A percentile compares a stretch with the other conserved stretches of the same genome.
These are phyloP conservation scores for Castanea mollissima DNA, from an alignment of 306 rosid species.

Conservation along the genomic window DNA sequence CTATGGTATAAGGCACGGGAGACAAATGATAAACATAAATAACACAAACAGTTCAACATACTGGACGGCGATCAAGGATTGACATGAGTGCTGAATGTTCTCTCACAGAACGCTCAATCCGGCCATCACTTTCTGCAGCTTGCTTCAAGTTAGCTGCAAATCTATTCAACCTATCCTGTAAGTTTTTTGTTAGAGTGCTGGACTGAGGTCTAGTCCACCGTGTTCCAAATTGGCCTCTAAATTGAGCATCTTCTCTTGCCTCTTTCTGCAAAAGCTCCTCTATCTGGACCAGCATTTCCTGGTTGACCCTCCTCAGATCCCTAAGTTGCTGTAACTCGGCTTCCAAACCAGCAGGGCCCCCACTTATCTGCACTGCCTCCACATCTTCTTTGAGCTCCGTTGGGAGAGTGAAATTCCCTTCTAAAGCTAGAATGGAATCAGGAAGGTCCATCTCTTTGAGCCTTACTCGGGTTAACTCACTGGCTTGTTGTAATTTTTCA, in stretches of 20 bases:
- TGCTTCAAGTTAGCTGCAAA: conserved; percentile 97
- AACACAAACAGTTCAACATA: conserved; percentile 30
- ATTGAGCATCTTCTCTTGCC: conserved; percentile 89
- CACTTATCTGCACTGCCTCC: conserved; percentile 98
- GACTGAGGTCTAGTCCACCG: conserved; percentile 99
- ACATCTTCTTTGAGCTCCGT: conserved; percentile 82
- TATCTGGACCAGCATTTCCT: conserved; percentile 78
- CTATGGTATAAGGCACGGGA: neutral
- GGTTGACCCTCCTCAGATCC: conserved; percentile 92
- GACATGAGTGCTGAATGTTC: conserved; percentile 83
- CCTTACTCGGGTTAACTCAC: conserved; percentile 91
- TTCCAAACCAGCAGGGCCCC: conserved; percentile 92
- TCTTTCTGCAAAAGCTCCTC: conserved; percentile 96
- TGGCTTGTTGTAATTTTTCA: conserved; percentile 93
- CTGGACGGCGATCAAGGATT: conserved; percentile 89
- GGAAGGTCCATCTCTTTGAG: conserved; percentile 99
- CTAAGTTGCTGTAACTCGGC: conserved; percentile 88
- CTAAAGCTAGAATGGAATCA: conserved; percentile 92
- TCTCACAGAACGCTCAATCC: conserved; percentile 89
- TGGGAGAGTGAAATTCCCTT: conserved; percentile 82
- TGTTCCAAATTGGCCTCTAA: conserved; percentile 90
- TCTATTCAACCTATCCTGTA: conserved; percentile 86
- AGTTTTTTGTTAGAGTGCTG: conserved; percentile 88
- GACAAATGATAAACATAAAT: neutral
- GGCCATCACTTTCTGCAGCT: conserved; percentile 91